These are phyloP conservation scores for Botryotinia convoluta DNA, from an alignment of 2,329 filamentous ascomycete species.

Conservation along the genomic window DNA sequence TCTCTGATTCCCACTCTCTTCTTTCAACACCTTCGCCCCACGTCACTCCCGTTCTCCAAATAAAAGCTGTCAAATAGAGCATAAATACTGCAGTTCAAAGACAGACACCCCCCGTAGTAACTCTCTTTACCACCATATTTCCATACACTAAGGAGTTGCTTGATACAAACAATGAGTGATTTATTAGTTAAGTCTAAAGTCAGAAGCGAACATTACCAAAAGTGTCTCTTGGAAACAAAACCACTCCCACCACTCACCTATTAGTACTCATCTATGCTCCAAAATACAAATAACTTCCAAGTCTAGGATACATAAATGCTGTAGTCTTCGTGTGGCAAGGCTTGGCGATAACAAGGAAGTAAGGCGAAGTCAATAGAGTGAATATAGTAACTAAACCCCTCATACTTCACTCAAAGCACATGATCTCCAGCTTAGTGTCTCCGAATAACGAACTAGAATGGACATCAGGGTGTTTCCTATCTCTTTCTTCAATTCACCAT, in stretches of 20 bases:
- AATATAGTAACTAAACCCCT: neutral
- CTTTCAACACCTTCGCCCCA: neutral
- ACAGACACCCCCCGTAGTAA: accelerated
- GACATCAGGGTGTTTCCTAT: no score
- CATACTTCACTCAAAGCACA: neutral
- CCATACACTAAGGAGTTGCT: neutral
- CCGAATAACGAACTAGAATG: neutral
- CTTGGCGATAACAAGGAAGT: accelerated
- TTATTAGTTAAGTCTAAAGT: no score
- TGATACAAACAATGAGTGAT: no score
- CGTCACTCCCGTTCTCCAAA: neutral
- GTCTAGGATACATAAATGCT: no score
- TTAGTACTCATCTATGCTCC: no score
- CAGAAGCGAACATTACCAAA: no score
- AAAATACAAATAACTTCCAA: no score
- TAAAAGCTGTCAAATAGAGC: neutral
- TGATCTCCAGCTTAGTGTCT: neutral
- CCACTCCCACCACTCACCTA: no score
- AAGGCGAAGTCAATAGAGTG: neutral
- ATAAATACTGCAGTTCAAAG: neutral
- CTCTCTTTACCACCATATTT: neutral
- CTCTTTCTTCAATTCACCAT: no score
- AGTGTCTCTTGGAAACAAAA: no score
- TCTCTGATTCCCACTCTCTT: no score
- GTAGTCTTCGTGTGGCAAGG: neutral